A percentile compares a stretch with the other conserved stretches of the same genome.
Conservation (phyloP, 2,329 filamentous ascomycete species). For the Whalleya microplaca region DNA sequence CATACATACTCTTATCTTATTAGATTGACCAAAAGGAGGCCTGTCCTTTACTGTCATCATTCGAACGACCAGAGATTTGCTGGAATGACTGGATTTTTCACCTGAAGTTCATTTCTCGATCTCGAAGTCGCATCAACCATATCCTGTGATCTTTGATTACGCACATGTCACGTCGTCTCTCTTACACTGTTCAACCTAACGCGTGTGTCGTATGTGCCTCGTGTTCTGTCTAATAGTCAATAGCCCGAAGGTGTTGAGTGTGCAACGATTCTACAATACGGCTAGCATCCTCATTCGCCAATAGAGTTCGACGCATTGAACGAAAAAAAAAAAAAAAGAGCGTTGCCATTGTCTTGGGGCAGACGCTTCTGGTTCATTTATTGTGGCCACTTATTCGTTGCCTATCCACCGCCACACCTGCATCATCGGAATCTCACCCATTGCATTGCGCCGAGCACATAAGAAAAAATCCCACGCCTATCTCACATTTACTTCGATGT, state of each 20-base stretch:
- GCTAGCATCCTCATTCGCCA: constrained; percentile 1
- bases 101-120: neutral
- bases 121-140: constrained; percentile 12
- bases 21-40: too few relatives aligned
- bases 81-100: too few relatives aligned
- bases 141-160: constrained; percentile 25
- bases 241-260: neutral
- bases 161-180: constrained; percentile 21
- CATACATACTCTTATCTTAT: neutral
- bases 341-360: neutral
- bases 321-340: neutral
- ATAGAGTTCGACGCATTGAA: neutral
- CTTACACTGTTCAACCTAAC: constrained; percentile 14
- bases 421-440: constrained; percentile 25
- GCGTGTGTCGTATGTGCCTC: constrained; percentile 19
- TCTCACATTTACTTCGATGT: constrained; percentile 27
- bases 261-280: neutral
- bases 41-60: neutral
- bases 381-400: constrained; percentile 7
- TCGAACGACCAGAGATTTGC: neutral
- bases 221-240: constrained; percentile 3
- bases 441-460: constrained; percentile 24
- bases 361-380: constrained; percentile 10
- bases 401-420: constrained; percentile 18
- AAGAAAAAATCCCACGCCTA: constrained; percentile 1